Base-by-base conservation (phyloP, 352 stramenopile species). In the Phytophthora colocasiae region DNA sequence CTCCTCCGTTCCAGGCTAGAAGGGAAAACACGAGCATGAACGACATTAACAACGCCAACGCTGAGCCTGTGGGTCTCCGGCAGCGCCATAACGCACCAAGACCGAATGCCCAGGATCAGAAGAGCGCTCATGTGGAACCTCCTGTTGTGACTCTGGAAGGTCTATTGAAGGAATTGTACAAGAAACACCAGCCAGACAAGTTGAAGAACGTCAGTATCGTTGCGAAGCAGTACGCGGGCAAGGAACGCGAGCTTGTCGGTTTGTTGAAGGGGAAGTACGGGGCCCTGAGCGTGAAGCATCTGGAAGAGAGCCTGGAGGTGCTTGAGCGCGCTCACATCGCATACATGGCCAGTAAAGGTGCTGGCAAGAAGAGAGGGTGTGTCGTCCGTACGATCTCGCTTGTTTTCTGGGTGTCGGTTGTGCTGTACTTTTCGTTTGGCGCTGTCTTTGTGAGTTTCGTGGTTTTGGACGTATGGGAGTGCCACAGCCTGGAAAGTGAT, bases 141-240 rank as follows among this genome's bases (percentile, higher is more conserved):
- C 38, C 61, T 32, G 29, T 12, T 48, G 65, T 88, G 22, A 90
- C 81, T 1, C 50, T 95, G 38, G 77, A 90, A 38, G 62, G 22
- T 8, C 54, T 93, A 19, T 63, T 95, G 27, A 82, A 66, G 19
- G 81, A 92, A 15, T 64, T 95, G 40, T 95, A 92, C 71, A 77
- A 75, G 34, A 89, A 86, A 27, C 87, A 95, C 44, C 84, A 95
- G 52, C 87, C 84, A 1, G 83, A 93, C 51, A 85, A 90, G 41
- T 46, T 92, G 11, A 82, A 83, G 59, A 91, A 89, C n/a, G 82
- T 87, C 0, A 27, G 64, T 10, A 59, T 75, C 8, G 73, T 95
- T 15, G 83, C 81, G 10, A 78, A 77, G 8, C 45, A 90, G 50
- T 95, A 85, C 27, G 59, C 71, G 0, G 87, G 87, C 12, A 90